Percentiles rank a stretch among this genome's conserved stretches.
Conservation (phyloP, 2,329 filamentous ascomycete species). For the Cytospora chrysosperma region DNA sequence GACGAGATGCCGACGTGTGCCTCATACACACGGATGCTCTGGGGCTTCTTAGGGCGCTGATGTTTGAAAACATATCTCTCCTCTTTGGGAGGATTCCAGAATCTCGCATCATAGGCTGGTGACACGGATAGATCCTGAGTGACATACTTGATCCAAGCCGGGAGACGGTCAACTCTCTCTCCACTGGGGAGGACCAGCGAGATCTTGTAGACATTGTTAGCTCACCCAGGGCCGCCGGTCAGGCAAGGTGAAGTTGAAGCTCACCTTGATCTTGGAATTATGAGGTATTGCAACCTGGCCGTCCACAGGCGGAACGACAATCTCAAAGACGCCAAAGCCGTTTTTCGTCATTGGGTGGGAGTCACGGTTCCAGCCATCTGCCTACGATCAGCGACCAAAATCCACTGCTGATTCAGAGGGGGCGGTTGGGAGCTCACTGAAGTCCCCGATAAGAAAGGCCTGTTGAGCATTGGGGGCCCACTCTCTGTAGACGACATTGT, state of each 20-base stretch:
- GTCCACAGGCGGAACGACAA: constrained; percentile 67
- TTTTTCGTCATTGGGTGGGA: constrained; percentile 87
- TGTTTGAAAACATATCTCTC: constrained; percentile 86
- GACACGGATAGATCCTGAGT: constrained; percentile 90
- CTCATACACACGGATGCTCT: constrained; percentile 90
- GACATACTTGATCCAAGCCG: constrained; percentile 96
- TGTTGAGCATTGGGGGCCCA: constrained; percentile 90
- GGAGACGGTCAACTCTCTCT: constrained; percentile 81
- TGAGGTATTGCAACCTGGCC: constrained; percentile 81
- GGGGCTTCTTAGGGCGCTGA: constrained; percentile 75
- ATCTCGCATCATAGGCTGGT: constrained; percentile 88
- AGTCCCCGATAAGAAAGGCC: constrained; percentile 89
- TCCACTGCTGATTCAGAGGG: neutral
- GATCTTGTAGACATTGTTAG: constrained; percentile 54
- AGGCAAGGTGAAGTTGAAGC: neutral
- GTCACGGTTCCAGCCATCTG: constrained; percentile 82
- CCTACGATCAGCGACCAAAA: constrained; percentile 31
- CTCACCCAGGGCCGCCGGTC: neutral
- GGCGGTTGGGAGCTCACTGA: constrained; percentile 60
- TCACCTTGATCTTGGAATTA: constrained; percentile 92
- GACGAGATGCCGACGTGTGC: constrained; percentile 98
- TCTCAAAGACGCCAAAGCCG: constrained; percentile 81
- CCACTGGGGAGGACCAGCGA: constrained; percentile 77
- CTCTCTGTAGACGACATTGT: constrained; percentile 88
- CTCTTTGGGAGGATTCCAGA: constrained; percentile 86